Percentiles rank a stretch among this genome's conserved stretches.
phyloP scores from a whole-genome alignment of 805 yeast species.

The Spathaspora boniae region DNA sequence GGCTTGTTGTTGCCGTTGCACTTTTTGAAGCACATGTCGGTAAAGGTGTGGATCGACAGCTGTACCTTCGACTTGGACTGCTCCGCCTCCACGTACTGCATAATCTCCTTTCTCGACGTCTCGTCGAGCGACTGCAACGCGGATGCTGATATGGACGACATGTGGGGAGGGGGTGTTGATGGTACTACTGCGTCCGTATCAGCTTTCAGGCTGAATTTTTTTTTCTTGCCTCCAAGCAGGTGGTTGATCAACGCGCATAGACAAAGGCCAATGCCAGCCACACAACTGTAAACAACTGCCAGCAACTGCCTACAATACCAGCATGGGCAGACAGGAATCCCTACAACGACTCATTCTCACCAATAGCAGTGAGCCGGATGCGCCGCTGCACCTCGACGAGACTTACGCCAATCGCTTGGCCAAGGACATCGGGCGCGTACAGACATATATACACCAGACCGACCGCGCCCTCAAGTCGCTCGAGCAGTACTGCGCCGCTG shows the following conservation, averaged over 20 bases:
- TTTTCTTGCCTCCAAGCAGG: no score
- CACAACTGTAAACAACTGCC: no score
- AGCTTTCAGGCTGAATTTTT: background rate
- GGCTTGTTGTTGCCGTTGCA: constrained; percentile 56
- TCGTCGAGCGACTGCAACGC: constrained; percentile 53
- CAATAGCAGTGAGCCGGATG: no score
- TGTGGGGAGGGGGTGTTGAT: no score
- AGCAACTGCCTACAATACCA: no score
- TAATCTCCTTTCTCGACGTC: constrained; percentile 66
- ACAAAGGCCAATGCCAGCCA: no score
- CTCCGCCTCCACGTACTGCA: constrained; percentile 75
- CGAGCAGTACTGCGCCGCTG: no score
- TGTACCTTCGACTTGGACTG: constrained; percentile 86
- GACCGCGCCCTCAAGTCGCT: constrained; percentile 16
- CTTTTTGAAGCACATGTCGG: constrained; percentile 86
- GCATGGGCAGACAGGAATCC: no score
- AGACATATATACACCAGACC: constrained; percentile 19
- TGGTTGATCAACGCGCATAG: no score
- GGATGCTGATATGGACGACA: constrained; percentile 35
- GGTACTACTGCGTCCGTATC: no score
- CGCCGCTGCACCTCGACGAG: no score
- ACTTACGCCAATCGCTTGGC: constrained; percentile 16
- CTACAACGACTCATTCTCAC: no score
- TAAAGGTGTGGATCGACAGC: constrained; percentile 80
- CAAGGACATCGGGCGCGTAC: constrained; percentile 17